A percentile compares a stretch with the other conserved stretches of the same genome.
Conservation (phyloP, 768 basidiomycete species). For the Amanita fuliginea region DNA sequence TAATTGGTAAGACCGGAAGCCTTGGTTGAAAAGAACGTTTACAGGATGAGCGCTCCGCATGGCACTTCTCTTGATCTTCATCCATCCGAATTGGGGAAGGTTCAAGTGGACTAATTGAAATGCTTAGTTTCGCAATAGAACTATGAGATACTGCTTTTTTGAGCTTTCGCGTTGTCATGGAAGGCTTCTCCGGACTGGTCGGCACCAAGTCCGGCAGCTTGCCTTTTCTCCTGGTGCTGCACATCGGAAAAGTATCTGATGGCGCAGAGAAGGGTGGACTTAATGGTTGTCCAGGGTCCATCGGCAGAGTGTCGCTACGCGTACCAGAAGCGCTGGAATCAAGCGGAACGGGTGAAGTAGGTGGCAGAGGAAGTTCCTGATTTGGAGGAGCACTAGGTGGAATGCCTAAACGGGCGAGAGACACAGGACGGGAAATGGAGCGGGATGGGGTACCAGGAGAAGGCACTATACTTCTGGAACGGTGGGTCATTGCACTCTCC, state of each 20-base stretch:
- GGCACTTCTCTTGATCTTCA: conserved; percentile 19
- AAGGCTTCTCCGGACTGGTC: conserved; percentile 6
- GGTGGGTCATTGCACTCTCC: conserved; percentile 22
- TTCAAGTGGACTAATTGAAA: conserved; percentile 15
- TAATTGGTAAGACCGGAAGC: conserved; percentile 37
- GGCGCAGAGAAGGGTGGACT: conserved; percentile 30
- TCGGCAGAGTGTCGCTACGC: conserved; percentile 4
- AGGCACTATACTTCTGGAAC: conserved; percentile 9
- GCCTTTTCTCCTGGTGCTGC: conserved; percentile 16
- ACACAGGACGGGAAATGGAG: conserved; percentile 30
- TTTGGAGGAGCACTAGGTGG: conserved; percentile 41
- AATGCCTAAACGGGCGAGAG: conserved; percentile 27
- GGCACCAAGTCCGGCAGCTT: conserved; percentile 7
- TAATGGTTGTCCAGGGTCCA: conserved; percentile 19
- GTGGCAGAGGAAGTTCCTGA: conserved; percentile 36
- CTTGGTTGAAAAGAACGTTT: conserved; percentile 55
- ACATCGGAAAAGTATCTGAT: conserved; percentile 19
- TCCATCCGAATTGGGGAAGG: background rate
- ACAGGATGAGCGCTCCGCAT: conserved; percentile 23
- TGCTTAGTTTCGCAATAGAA: conserved; percentile 29
- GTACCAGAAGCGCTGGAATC: conserved; percentile 8
- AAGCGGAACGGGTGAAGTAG: conserved; percentile 11
- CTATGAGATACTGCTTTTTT: conserved; percentile 52
- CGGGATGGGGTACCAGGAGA: conserved; percentile 15
- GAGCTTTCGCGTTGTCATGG: conserved; percentile 22